phyloP scores from a whole-genome alignment of 345 rosid genomes.

The Pistacia integerrima region DNA sequence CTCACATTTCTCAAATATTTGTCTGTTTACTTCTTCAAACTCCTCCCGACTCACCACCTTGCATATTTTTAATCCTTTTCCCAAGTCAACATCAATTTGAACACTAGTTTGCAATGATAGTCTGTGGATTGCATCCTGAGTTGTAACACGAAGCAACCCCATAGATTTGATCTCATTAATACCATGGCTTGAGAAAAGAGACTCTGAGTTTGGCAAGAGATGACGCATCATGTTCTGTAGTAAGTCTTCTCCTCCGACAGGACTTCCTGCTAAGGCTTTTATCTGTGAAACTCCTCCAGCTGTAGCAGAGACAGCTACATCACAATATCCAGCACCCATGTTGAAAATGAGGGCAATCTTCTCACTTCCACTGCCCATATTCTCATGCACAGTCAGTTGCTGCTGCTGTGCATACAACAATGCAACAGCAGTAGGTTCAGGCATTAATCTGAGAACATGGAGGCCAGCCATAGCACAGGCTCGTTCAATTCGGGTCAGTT shows the following conservation, averaged over 20 bases:
- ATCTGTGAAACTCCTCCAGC: constrained; percentile 97
- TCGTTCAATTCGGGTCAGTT: constrained; percentile 74
- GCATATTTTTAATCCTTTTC: constrained; percentile 51
- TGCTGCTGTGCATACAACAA: constrained; percentile 88
- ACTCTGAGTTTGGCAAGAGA: constrained; percentile 53
- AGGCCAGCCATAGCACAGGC: constrained; percentile 96
- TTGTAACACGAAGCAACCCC: constrained; percentile 74
- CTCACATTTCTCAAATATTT: constrained; percentile 64
- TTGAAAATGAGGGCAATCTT: constrained; percentile 82
- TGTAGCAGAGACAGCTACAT: constrained; percentile 77
- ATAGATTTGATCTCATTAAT: constrained; percentile 41
- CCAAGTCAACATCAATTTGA: constrained; percentile 68
- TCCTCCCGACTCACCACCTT: constrained; percentile 55
- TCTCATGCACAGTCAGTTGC: constrained; percentile 64
- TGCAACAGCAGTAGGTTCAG: constrained; percentile 88
- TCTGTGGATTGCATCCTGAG: constrained; percentile 70
- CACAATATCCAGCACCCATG: constrained; percentile 89
- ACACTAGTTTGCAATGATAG: constrained; percentile 52
- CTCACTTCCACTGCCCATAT: constrained; percentile 82
- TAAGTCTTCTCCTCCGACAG: constrained; percentile 85
- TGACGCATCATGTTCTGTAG: constrained; percentile 68
- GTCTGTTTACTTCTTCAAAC: constrained; percentile 69
- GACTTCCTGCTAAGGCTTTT: constrained; percentile 67
- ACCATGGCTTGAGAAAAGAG: constrained; percentile 42
- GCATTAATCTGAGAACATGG: constrained; percentile 80